Percentiles rank a stretch among this genome's conserved stretches.
phyloP scores from a whole-genome alignment of 768 basidiomycete species.

The Lentinus tigrinus region DNA sequence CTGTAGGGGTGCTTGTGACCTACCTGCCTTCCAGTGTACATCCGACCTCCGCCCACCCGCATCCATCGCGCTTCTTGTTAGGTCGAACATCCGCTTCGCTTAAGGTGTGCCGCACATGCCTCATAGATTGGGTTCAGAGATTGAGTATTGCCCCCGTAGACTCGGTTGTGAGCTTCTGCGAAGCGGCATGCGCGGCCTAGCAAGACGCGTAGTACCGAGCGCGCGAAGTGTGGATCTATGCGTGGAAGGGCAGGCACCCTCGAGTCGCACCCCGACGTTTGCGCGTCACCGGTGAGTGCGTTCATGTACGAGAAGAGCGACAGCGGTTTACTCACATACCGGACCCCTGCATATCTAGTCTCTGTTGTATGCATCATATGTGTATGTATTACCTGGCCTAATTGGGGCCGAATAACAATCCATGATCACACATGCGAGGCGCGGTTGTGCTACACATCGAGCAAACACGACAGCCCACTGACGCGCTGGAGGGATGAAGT shows the following conservation, averaged over 20 bases:
- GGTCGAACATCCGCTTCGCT: conserved; percentile 59
- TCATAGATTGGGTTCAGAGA: conserved; percentile 21
- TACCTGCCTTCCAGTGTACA: conserved; percentile 47
- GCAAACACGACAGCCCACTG: too few species aligned
- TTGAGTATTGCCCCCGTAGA: conserved; percentile 14
- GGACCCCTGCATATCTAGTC: background rate
- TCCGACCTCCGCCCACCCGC: conserved; percentile 55
- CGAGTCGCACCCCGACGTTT: background rate
- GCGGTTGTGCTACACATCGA: too few species aligned
- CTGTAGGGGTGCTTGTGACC: conserved; percentile 8
- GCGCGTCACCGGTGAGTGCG: background rate
- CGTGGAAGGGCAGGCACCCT: conserved; percentile 49
- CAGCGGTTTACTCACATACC: background rate
- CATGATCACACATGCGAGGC: too few species aligned
- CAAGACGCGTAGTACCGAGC: conserved; percentile 76
- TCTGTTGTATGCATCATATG: too few species aligned
- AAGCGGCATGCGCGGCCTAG: conserved; percentile 59
- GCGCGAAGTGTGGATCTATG: conserved; percentile 69
- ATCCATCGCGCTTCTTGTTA: conserved; percentile 72
- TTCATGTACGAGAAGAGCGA: background rate
- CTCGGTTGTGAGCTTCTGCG: conserved; percentile 35
- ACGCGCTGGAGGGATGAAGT: too few species aligned
- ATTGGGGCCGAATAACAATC: too few species aligned
- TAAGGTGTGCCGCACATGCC: conserved; percentile 35
- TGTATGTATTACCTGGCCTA: too few species aligned